Evolutionary conservation across 2,329 filamentous ascomycete genomes (phyloP).

Genomic region (Pseudogymnoascus destructans): DNA sequence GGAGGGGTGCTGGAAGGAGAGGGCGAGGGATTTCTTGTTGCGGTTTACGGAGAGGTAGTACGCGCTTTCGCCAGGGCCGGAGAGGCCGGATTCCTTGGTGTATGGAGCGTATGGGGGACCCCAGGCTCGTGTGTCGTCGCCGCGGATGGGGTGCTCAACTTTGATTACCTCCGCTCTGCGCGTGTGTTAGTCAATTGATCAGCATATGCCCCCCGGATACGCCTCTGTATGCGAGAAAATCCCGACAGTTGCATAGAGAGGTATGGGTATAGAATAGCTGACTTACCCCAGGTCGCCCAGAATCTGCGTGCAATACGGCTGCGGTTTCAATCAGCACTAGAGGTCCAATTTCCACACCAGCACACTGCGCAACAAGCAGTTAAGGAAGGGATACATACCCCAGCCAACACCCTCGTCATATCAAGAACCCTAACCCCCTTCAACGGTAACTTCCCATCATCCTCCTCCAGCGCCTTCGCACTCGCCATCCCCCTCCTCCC

Average conservation of each 20-base stretch:
- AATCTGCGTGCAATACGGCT: slow-evolving; percentile 98
- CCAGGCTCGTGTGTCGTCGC: slow-evolving; percentile 93
- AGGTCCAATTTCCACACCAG: not conserved
- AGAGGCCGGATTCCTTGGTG: slow-evolving; percentile 39
- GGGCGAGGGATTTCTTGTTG: slow-evolving; percentile 87
- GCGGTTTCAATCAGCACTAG: slow-evolving; percentile 11
- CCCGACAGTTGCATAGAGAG: slow-evolving; percentile 9
- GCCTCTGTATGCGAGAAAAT: slow-evolving; percentile 18
- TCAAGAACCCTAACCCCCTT: slow-evolving; percentile 82
- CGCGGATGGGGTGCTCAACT: slow-evolving; percentile 80
- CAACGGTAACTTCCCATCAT: slow-evolving; percentile 48
- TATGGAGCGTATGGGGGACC: slow-evolving; percentile 87
- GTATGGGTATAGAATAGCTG: slow-evolving; percentile 14
- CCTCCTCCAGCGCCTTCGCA: slow-evolving; percentile 14
- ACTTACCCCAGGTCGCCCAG: slow-evolving; percentile 85
- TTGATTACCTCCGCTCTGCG: slow-evolving; percentile 89
- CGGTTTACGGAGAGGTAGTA: slow-evolving; percentile 94
- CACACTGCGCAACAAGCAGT: not conserved
- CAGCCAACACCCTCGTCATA: slow-evolving; percentile 91
- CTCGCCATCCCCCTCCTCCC: not conserved
- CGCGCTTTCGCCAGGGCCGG: slow-evolving; percentile 79
- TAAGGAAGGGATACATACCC: slow-evolving; percentile 45
- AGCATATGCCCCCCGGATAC: not conserved
- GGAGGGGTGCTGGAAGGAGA: slow-evolving; percentile 77
- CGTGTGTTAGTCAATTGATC: slow-evolving; percentile 12